Conservation (phyloP, 1,284 basidiomycete species). For the Exsudoporus floridanus region DNA sequence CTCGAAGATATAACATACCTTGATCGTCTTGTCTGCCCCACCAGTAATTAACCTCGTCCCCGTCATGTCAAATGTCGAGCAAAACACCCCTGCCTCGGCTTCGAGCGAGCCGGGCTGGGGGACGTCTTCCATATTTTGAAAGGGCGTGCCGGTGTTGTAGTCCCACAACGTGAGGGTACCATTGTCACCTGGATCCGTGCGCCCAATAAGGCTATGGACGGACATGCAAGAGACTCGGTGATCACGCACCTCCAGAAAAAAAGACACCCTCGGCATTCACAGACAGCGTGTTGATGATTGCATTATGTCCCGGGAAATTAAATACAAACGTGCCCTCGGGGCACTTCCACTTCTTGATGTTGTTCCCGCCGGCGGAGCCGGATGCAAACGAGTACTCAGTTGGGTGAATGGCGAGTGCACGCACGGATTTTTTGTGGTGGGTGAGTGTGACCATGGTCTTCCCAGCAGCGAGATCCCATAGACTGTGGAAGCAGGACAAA, state of each 20-base stretch:
- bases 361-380: conserved; percentile 93
- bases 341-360: conserved; percentile 99
- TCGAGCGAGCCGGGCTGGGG: conserved; percentile 97
- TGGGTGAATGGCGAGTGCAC: conserved; percentile 91
- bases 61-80: conserved; percentile 94
- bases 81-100: conserved; percentile 93
- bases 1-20: conserved; percentile 47
- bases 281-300: conserved; percentile 94
- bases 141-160: conserved; percentile 90
- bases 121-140: conserved; percentile 92
- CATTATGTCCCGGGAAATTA: conserved; percentile 95
- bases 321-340: conserved; percentile 94
- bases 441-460: conserved; percentile 95
- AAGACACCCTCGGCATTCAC: conserved; percentile 96
- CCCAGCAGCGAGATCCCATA: conserved; percentile 99
- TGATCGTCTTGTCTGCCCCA: conserved; percentile 98
- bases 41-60: conserved; percentile 95
- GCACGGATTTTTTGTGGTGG: conserved; percentile 98
- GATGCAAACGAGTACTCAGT: conserved; percentile 96
- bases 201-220: background rate
- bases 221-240: background rate
- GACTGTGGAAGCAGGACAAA: conserved; percentile 44
- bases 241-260: conserved; percentile 81
- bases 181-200: conserved; percentile 69
- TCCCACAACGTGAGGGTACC: conserved; percentile 92